phyloP scores from a whole-genome alignment of 345 rosid genomes.

The Rubroshorea leprosula region DNA sequence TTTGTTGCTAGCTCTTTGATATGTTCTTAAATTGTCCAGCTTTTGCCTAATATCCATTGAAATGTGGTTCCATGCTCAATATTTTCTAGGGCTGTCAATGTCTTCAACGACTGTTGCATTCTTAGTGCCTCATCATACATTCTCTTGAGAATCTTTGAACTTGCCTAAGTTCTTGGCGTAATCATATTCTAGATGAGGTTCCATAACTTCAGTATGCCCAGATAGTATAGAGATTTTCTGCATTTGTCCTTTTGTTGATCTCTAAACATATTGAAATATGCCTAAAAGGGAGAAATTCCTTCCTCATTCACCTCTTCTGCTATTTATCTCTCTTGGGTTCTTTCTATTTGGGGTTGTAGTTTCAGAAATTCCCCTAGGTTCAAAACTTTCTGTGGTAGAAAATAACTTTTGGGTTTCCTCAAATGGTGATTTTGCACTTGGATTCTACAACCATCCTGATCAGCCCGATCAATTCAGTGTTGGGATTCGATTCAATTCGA shows the following conservation, averaged over 20 bases:
- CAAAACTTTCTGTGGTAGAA: constrained; percentile 48
- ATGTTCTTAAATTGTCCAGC: neutral
- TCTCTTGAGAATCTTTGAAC: constrained; percentile 13
- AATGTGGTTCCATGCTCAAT: constrained; percentile 13
- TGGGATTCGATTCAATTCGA: constrained; percentile 65
- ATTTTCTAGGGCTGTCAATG: neutral
- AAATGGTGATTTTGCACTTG: constrained; percentile 60
- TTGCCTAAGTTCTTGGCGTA: constrained; percentile 9
- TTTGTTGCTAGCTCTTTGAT: constrained; percentile 17
- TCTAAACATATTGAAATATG: constrained; percentile 35
- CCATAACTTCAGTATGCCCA: neutral
- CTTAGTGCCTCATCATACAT: constrained; percentile 18
- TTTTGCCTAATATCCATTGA: constrained; percentile 26
- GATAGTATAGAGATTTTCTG: too few relatives aligned
- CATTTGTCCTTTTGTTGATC: constrained; percentile 14
- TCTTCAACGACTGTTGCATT: constrained; percentile 1
- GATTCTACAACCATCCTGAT: constrained; percentile 48
- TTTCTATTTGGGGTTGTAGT: constrained; percentile 27
- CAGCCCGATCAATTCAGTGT: constrained; percentile 54
- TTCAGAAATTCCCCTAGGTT: constrained; percentile 57
- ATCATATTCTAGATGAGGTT: constrained; percentile 6
- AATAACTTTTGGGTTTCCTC: constrained; percentile 58
- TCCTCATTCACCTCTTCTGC: constrained; percentile 23
- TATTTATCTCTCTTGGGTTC: constrained; percentile 34
- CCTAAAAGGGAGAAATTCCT: constrained; percentile 16